Evolutionary conservation across 1,139 yeast genomes (phyloP).

Genomic region (Zygosaccharomyces pseudobailii): DNA sequence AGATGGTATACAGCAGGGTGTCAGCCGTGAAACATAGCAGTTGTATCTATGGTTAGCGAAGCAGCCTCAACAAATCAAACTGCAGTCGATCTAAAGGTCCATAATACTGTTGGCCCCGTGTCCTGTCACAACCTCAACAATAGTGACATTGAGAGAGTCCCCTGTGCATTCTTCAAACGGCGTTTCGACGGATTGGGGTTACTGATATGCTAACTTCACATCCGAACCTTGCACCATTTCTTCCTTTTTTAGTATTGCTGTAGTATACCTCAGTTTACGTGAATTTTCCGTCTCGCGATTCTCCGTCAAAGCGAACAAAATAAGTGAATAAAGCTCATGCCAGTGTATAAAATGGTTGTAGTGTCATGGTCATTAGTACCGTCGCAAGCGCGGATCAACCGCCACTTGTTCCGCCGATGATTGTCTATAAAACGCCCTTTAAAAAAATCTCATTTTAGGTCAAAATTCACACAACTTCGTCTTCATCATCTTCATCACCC

Average conservation of each 20-base stretch:
- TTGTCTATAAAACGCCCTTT: background rate
- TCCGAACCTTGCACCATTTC: background rate
- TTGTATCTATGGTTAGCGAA: too few species aligned
- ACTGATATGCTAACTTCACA: background rate
- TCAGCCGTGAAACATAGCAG: too few species aligned
- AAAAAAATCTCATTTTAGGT: background rate
- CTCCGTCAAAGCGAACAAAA: background rate
- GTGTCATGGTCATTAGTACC: background rate
- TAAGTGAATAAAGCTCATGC: background rate
- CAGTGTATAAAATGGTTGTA: background rate
- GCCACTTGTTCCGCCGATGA: background rate
- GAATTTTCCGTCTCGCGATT: background rate
- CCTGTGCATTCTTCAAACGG: background rate
- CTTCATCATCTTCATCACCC: constrained; percentile 3
- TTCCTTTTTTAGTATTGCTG: background rate
- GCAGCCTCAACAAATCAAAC: too few species aligned
- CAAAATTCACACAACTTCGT: background rate
- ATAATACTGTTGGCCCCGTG: constrained; percentile 4
- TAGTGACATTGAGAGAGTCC: background rate
- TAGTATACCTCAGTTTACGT: background rate
- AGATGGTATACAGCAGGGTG: too few species aligned
- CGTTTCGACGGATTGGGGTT: background rate
- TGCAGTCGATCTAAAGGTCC: constrained; percentile 3
- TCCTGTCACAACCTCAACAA: background rate
- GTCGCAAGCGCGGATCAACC: background rate